Evolutionary conservation across 2,329 filamentous ascomycete species (phyloP).

Genomic region (Aspergillus glaucus): DNA sequence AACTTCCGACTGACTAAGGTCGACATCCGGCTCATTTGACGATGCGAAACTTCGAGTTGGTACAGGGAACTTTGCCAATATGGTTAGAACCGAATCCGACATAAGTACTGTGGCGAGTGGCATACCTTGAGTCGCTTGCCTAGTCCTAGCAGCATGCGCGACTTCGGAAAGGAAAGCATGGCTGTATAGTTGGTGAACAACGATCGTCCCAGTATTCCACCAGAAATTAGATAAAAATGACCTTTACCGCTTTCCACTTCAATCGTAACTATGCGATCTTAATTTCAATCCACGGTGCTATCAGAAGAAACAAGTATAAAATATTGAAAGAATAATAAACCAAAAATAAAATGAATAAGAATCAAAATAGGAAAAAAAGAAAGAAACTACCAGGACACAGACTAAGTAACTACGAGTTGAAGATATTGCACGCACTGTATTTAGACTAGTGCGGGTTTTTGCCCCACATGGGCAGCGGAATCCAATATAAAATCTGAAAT

Average conservation of each 20-base stretch:
- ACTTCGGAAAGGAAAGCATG: constrained; percentile 18
- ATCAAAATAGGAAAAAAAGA: no score
- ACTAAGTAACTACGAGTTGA: no score
- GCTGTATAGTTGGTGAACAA: constrained; percentile 1
- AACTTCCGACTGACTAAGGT: not conserved
- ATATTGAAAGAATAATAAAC: no score
- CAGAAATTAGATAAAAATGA: not conserved
- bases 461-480: no score
- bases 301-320: no score
- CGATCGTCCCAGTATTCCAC: not conserved
- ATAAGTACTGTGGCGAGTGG: not conserved
- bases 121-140: constrained; percentile 18
- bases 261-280: not conserved
- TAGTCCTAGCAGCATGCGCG: constrained; percentile 17
- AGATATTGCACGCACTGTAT: no score
- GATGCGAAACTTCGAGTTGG: constrained; percentile 3
- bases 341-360: no score
- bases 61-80: not conserved
- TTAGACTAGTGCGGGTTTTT: no score
- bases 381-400: no score
- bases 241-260: not conserved
- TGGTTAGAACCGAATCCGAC: not conserved
- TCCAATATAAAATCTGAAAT: not conserved
- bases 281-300: not conserved
- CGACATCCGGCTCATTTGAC: not conserved